Evolutionary conservation across 768 basidiomycete genomes (phyloP), one percentile per base, ranked within the genome.

Genomic region (Ramaria sp.): DNA sequence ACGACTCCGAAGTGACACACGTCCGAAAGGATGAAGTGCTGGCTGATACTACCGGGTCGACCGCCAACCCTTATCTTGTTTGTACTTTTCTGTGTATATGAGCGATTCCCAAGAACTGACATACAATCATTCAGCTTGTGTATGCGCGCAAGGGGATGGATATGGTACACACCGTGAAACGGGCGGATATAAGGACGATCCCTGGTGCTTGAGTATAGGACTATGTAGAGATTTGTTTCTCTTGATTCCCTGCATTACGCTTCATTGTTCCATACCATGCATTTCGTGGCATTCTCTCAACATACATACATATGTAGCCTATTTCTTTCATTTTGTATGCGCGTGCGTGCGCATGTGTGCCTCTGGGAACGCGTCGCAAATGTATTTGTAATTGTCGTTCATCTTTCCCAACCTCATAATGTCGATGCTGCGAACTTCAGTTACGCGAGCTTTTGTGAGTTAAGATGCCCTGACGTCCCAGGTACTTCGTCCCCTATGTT

Each of bases 61-160:
- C 82, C 37, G 90, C 88, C n/a, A 92, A 92, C 64, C 90, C 90
- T 27, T 92, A 92, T 71, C 73, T 92, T 70, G 90, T 89, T 61
- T 60, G 86, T 70, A 22, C 10, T 13, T 39, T 17, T 12, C 9
- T 51, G 1, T 42, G 31, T 30, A 22, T 17, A 2, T 17, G 34
- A 45, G 38, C 7, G 42, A 61, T 46, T 52, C 13, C 20, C 62
- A 37, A 55, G 17, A 47, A 54, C 17, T 9, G 42, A 51, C 11
- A 31, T 41, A 58, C 56, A 15, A 12, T 24, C 20, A 12, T 13
- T 59, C 33, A 92, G 90, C 79, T 92, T 59, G 90, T 92, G 17
- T 92, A 87, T 68, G 84, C 87, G 50, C 79, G 85, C 13, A 90
- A 87, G 68, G 90, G 82, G 41, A 76, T 80, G 0, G 80, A 90